phyloP scores from a whole-genome alignment of 2,329 filamentous ascomycete genomes.

The Microcyclosporella mali region DNA sequence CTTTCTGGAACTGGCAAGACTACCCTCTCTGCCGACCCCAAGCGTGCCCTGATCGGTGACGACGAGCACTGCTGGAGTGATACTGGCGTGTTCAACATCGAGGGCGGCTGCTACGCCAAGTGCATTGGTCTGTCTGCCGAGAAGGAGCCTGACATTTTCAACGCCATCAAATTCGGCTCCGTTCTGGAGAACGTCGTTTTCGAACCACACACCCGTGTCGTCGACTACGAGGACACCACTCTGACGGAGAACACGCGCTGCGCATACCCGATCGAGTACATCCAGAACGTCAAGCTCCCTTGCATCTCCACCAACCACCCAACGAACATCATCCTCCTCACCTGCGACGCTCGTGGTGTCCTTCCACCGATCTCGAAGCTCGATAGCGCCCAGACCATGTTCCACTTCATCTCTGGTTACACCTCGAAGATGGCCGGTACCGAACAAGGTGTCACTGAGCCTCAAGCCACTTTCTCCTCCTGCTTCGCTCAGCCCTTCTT shows the following conservation, averaged over 20 bases:
- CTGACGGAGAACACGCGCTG: constrained; percentile 98
- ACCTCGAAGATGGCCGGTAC: constrained; percentile 99
- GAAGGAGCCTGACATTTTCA: constrained; percentile 98
- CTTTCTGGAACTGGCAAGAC: constrained; percentile 98
- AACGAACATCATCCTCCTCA: constrained; percentile 95
- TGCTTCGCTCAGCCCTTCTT: constrained; percentile 99
- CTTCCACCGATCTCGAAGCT: constrained; percentile 98
- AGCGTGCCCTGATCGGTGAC: constrained; percentile 92
- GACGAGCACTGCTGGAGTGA: constrained; percentile 99
- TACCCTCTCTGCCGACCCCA: constrained; percentile 91
- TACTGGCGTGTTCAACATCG: constrained; percentile 96
- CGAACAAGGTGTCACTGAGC: constrained; percentile 93
- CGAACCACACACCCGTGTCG: constrained; percentile 77
- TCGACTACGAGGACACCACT: constrained; percentile 92
- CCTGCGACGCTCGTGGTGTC: constrained; percentile 94
- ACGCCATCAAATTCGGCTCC: constrained; percentile 92
- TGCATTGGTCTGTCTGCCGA: constrained; percentile 93
- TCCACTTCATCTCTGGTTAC: constrained; percentile 99
- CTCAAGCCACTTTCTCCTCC: constrained; percentile 96
- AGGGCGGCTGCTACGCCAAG: constrained; percentile 99
- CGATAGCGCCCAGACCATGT: constrained; percentile 92
- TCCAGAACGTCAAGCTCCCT: constrained; percentile 96
- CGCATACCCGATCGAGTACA: constrained; percentile 99
- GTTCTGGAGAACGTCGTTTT: constrained; percentile 99
- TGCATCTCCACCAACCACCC: constrained; percentile 84